Evolutionary conservation across 257 asterid species (phyloP), one percentile per base, ranked within the genome.

Genomic region (Knoxia roxburghii): DNA sequence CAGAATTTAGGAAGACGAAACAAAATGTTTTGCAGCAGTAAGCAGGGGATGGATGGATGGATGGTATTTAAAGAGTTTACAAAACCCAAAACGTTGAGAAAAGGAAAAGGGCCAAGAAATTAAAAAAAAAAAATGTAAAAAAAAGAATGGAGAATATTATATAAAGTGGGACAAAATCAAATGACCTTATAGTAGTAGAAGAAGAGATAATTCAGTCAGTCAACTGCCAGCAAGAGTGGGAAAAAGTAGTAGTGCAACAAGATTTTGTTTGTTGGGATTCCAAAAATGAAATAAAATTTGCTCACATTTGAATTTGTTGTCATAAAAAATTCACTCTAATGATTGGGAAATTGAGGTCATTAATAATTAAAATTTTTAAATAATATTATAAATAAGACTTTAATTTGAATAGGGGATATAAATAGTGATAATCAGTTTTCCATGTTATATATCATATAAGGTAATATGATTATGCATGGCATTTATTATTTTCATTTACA

Each of bases 231-330:
- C 74, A 76, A 77, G 76, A 68, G 70, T 72, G 30, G 54, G 39
- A 77, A 79, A 69, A 59, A 59, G 64, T 59, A 21, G 64, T 58
- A 59, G 33, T 59, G 64, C 18, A 17, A 56, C 67, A 21, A 55
- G 79, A 68, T 72, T 62, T 72, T 75, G 77, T 65, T 69, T 62
- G 49, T 85, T 60, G 95, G 89, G 90, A 83, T 82, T 84, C 82
- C 50, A 18, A 51, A 51, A 40, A 73, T n/a, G n/a, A n/a, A n/a
- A n/a, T n/a, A n/a, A n/a, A n/a, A n/a, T n/a, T 59, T 59, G 53
- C 15, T 10, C 48, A 32, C 64, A 33, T 59, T 59, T 59, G 27
- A 59, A 59, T 59, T 59, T 48, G 7, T 18, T 9, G 14, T 43
- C 49, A 12, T 43, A 13, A 12, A 43, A 39, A 39, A 39, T n/a